Evolutionary conservation across 495 filamentous ascomycete genomes (phyloP), one percentile per base, ranked within the genome.

Genomic region (Hamigera avellanea): DNA sequence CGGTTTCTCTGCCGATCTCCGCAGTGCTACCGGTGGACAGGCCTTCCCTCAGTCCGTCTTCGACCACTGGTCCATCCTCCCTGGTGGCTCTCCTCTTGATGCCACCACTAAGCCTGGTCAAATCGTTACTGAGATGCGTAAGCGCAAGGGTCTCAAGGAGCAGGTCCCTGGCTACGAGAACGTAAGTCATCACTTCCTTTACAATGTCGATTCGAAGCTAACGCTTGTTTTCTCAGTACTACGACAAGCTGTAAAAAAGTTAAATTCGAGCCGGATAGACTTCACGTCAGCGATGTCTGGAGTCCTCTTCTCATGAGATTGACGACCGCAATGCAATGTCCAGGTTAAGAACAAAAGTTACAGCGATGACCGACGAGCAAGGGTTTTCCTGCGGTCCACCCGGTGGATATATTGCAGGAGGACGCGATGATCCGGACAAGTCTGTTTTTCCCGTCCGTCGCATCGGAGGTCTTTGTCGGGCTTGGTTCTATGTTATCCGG

Each of bases 121-220:
- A 57, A 67, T 95, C 51, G 85, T 95, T 46, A 67, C 70, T 60
- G 75, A 79, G 35, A 94, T 89, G 83, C 84, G 91, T 52, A 95
- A 95, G 80, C 81, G 91, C 69, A 99, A 99, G 81, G 93, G 89
- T 81, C 70, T 99, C 76, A 99, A 99, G 84, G 71, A 79, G 55
- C 73, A 84, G 45, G 83, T 94, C 54, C 88, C 88, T 44, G 80
- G 78, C 58, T 76, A 82, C 69, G 83, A 82, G 48, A 91, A 95
- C 73, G 86, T 94, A 81, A 87, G 86, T 83, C 40, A 37, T 31
- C 9, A 40, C 15, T n/a, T 2, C 13, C 32, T 39, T 26, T 16
- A 29, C 6, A 14, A 18, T 8, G 0, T 16, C 5, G n/a, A 16
- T 18, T 29, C 10, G 9, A 47, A 59, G 44, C 79, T 88, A 72